A percentile compares a stretch with the other conserved stretches of the same genome.
Conservation (phyloP, 768 basidiomycete species). For the Tremella yokohamensis region DNA sequence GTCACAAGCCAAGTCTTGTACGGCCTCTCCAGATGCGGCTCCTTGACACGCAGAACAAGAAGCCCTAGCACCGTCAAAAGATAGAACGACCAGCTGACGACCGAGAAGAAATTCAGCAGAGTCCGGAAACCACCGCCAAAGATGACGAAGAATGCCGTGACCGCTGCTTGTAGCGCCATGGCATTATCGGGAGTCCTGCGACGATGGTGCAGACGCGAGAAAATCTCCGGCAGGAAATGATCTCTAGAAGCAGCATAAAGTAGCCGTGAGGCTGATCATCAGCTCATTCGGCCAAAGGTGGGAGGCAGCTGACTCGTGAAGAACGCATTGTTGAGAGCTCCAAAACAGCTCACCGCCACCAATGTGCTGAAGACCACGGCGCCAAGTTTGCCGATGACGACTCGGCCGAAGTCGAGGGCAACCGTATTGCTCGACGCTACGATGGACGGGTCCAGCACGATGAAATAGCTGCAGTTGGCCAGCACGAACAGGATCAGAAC, state of each 20-base stretch:
- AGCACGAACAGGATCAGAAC: conserved; percentile 72
- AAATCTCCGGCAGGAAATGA: conserved; percentile 76
- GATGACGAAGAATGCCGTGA: conserved; percentile 72
- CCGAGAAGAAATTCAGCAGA: conserved; percentile 73
- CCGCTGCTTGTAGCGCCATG: conserved; percentile 67
- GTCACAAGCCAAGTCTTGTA: conserved; percentile 90
- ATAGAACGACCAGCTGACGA: conserved; percentile 52
- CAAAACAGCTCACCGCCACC: conserved; percentile 93
- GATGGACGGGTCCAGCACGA: conserved; percentile 62
- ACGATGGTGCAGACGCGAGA: conserved; percentile 69
- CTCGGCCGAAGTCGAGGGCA: conserved; percentile 78
- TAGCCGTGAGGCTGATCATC: conserved; percentile 71
- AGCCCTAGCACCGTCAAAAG: conserved; percentile 62
- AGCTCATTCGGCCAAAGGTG: neutral
- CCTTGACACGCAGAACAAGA: conserved; percentile 80
- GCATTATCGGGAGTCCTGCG: conserved; percentile 86
- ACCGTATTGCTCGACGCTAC: conserved; percentile 52
- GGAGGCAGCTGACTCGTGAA: conserved; percentile 21
- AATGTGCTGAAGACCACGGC: conserved; percentile 80
- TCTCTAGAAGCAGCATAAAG: conserved; percentile 87
- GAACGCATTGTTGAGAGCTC: conserved; percentile 75
- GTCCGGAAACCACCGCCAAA: conserved; percentile 83
- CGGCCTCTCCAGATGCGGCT: conserved; percentile 83
- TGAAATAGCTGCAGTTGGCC: conserved; percentile 85
- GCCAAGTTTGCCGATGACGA: conserved; percentile 79